Evolutionary conservation across 805 yeast genomes (phyloP).

Genomic region (Teunomyces pallodes): DNA sequence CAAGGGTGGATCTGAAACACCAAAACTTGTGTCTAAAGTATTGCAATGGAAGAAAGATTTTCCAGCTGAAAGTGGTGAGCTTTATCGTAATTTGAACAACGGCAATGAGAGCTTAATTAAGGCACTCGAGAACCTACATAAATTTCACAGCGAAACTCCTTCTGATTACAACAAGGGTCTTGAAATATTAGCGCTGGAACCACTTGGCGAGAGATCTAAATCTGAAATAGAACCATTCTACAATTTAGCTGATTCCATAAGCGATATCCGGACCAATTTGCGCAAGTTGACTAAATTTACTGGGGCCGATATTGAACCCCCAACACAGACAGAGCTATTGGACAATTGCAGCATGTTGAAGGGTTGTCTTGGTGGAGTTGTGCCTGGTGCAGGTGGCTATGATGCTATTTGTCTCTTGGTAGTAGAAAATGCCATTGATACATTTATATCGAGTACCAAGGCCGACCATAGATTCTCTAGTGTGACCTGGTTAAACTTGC

Average conservation of each 20-base stretch:
- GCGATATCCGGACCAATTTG: slow-evolving; percentile 54
- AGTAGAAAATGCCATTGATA: slow-evolving; percentile 40
- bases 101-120: slow-evolving; percentile 60
- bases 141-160: slow-evolving; percentile 26
- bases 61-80: slow-evolving; percentile 46
- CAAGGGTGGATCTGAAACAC: slow-evolving; percentile 89
- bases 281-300: slow-evolving; percentile 59
- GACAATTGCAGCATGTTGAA: slow-evolving; percentile 46
- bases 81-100: slow-evolving; percentile 56
- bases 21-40: slow-evolving; percentile 79
- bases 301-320: slow-evolving; percentile 89
- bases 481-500: slow-evolving; percentile 67
- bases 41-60: slow-evolving; percentile 61
- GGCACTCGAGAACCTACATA: slow-evolving; percentile 42
- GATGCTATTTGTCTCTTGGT: slow-evolving; percentile 85
- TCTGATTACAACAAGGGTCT: slow-evolving; percentile 31
- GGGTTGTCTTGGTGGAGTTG: slow-evolving; percentile 94
- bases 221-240: slow-evolving; percentile 4
- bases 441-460: slow-evolving; percentile 18
- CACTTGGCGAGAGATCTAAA: not conserved
- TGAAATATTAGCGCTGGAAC: not conserved
- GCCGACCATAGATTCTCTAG: slow-evolving; percentile 31
- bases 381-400: slow-evolving; percentile 98
- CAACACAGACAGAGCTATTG: slow-evolving; percentile 65
- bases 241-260: slow-evolving; percentile 38